Evolutionary conservation across 345 rosid species (phyloP).

Genomic region (Euphorbia lathyris): DNA sequence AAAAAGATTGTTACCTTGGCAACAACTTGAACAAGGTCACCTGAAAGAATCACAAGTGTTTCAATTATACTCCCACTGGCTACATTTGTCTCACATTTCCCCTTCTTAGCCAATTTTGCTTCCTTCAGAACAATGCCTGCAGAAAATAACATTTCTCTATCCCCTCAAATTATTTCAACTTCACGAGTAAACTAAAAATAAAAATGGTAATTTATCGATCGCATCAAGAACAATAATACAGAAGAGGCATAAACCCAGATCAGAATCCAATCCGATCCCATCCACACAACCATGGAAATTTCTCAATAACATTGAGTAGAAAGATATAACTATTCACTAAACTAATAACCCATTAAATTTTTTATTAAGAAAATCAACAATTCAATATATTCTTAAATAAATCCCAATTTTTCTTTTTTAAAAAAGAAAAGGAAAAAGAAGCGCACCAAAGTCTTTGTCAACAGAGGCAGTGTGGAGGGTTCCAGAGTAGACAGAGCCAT

Average conservation of each 20-base stretch:
- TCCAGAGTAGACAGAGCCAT: conserved; percentile 81
- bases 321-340: conserved; percentile 6
- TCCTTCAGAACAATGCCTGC: conserved; percentile 80
- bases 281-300: conserved; percentile 8
- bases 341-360: conserved; percentile 20
- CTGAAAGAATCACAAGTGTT: conserved; percentile 62
- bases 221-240: not conserved
- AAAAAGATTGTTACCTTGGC: conserved; percentile 50
- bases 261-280: conserved; percentile 21
- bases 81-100: conserved; percentile 62
- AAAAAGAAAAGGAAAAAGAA: not conserved
- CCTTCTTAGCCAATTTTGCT: conserved; percentile 69
- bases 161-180: too few relatives aligned
- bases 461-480: conserved; percentile 73
- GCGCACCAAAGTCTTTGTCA: conserved; percentile 53
- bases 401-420: not conserved
- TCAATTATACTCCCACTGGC: conserved; percentile 46
- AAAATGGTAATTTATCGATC: not conserved
- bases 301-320: conserved; percentile 12
- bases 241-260: conserved; percentile 15
- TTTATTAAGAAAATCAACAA: not conserved
- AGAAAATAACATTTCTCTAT: conserved; percentile 13
- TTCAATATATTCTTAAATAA: conserved; percentile 2
- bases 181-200: too few relatives aligned
- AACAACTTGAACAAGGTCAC: conserved; percentile 77